Percentiles rank a stretch among this genome's conserved stretches.
These are phyloP conservation scores for Phialocephala sp. DNA, from an alignment of 2,329 filamentous ascomycete species.

Conservation along the genomic window DNA sequence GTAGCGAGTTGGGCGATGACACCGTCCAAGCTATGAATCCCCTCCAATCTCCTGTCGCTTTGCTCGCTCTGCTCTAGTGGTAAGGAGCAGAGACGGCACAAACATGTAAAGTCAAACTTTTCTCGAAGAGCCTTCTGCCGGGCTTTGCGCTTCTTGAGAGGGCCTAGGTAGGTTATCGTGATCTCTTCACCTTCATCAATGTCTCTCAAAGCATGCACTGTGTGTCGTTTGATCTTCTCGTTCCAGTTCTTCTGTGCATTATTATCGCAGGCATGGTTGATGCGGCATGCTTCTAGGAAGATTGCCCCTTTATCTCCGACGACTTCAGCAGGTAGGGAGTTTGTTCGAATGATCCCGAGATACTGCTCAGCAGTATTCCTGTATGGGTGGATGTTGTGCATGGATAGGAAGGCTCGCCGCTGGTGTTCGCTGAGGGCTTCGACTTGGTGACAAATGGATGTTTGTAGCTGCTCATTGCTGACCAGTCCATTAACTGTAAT, in stretches of 20 bases:
- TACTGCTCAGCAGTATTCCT: slow-evolving; percentile 42
- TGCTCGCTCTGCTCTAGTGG: slow-evolving; percentile 40
- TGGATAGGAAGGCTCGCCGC: slow-evolving; percentile 1
- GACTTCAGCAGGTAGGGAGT: slow-evolving; percentile 27
- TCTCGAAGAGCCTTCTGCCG: slow-evolving; percentile 38
- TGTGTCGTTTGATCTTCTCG: slow-evolving; percentile 32
- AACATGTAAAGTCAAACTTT: slow-evolving; percentile 45
- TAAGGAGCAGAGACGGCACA: slow-evolving; percentile 46
- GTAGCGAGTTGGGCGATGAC: slow-evolving; percentile 33
- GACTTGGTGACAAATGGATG: not conserved
- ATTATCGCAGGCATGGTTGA: slow-evolving; percentile 43
- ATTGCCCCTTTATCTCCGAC: slow-evolving; percentile 23
- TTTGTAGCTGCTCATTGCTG: not conserved
- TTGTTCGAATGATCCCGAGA: slow-evolving; percentile 12
- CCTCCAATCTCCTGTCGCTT: slow-evolving; percentile 41
- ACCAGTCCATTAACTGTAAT: slow-evolving; percentile 26
- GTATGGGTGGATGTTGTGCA: slow-evolving; percentile 7
- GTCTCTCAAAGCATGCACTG: slow-evolving; percentile 38
- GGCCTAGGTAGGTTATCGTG: slow-evolving; percentile 43
- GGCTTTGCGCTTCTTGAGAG: slow-evolving; percentile 32
- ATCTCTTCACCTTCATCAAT: slow-evolving; percentile 42
- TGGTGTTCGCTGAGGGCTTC: slow-evolving; percentile 1
- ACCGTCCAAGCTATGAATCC: slow-evolving; percentile 37
- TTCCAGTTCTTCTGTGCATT: slow-evolving; percentile 43
- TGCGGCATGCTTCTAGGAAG: slow-evolving; percentile 38